Percentiles rank a stretch among this genome's conserved stretches.
phyloP scores from a whole-genome alignment of 2,329 filamentous ascomycete species.

The Ceratocystiopsis sp. region DNA sequence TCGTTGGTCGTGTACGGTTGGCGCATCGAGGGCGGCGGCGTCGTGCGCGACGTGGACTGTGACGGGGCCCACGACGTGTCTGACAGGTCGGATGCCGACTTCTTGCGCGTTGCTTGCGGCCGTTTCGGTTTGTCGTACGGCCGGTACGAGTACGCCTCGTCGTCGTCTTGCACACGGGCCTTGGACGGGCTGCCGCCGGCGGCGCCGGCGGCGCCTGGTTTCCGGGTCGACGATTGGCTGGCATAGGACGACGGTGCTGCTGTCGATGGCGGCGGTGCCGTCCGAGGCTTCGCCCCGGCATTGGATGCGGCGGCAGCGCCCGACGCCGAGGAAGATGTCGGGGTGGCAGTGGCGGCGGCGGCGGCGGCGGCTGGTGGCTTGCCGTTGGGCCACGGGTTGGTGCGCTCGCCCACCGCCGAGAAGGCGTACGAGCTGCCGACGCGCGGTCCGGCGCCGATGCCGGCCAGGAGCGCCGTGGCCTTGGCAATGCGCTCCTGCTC shows the following conservation, averaged over 20 bases:
- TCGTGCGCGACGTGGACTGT: constrained; percentile 67
- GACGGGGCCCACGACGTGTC: constrained; percentile 79
- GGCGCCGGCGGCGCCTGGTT: constrained; percentile 30
- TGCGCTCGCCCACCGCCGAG: constrained; percentile 50
- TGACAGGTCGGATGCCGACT: constrained; percentile 56
- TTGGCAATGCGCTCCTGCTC: constrained; percentile 10
- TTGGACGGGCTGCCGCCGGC: constrained; percentile 32
- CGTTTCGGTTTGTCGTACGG: constrained; percentile 57
- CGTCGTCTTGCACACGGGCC: constrained; percentile 22
- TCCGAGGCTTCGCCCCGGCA: constrained; percentile 12
- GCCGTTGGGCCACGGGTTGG: constrained; percentile 51
- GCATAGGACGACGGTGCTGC: background rate
- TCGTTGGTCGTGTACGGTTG: constrained; percentile 75
- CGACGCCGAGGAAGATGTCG: constrained; percentile 9
- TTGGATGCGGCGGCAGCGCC: background rate
- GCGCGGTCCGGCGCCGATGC: constrained; percentile 10
- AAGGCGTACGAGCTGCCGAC: constrained; percentile 41
- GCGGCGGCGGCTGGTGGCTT: constrained; percentile 23
- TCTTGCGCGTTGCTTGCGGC: constrained; percentile 30
- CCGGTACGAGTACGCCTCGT: constrained; percentile 55
- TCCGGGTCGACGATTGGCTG: background rate
- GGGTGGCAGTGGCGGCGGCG: constrained; percentile 10
- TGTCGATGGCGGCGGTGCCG: constrained; percentile 5
- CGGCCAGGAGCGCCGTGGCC: constrained; percentile 1
- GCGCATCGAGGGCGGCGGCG: constrained; percentile 62